Conservation (phyloP, 768 basidiomycete genomes). For the Mycena rosella region DNA sequence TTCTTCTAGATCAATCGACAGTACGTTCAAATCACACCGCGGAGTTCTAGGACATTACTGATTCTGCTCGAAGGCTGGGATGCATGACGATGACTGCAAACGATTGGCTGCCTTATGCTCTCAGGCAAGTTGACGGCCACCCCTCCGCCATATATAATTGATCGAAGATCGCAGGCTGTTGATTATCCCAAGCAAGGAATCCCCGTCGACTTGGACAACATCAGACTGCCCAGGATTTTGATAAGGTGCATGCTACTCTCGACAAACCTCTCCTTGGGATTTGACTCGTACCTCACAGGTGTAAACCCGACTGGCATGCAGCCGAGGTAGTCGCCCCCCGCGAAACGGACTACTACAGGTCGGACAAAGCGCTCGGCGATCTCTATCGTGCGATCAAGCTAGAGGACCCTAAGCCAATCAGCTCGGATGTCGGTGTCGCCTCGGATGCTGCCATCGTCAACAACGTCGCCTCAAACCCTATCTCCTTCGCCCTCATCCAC, state of each 20-base stretch:
- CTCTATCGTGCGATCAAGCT: constrained; percentile 75
- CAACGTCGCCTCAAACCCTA: constrained; percentile 51
- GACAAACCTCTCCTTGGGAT: too few species aligned
- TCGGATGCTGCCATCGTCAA: constrained; percentile 18
- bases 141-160: not conserved
- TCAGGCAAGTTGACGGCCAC: constrained; percentile 41
- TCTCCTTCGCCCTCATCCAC: constrained; percentile 50
- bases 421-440: constrained; percentile 35
- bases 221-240: constrained; percentile 62
- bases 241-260: constrained; percentile 46
- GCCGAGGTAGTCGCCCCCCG: constrained; percentile 67
- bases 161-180: constrained; percentile 64
- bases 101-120: constrained; percentile 72
- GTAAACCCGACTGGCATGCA: constrained; percentile 86
- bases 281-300: constrained; percentile 42
- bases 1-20: constrained; percentile 74
- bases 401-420: constrained; percentile 14
- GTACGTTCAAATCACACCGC: constrained; percentile 48
- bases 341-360: constrained; percentile 77
- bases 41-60: not conserved
- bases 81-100: constrained; percentile 68
- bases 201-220: constrained; percentile 64
- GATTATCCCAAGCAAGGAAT: constrained; percentile 87
- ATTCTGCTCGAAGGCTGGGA: constrained; percentile 63
- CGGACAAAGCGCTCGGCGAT: constrained; percentile 76